Evolutionary conservation across 495 filamentous ascomycete genomes (phyloP).

Genomic region (Xylaria longipes): DNA sequence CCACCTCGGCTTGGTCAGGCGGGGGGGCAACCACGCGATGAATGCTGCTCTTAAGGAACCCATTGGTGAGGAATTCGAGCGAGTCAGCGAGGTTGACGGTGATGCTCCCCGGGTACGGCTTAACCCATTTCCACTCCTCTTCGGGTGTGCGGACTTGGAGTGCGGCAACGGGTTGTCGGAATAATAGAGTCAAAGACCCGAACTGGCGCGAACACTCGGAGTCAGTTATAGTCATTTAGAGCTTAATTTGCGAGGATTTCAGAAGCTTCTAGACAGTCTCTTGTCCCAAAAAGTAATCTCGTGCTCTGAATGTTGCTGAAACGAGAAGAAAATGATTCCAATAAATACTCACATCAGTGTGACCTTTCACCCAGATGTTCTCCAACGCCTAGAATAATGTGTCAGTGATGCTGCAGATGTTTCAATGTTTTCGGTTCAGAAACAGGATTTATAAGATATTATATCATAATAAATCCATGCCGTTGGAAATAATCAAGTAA

Average conservation of each 20-base stretch:
- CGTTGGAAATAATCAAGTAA: not conserved
- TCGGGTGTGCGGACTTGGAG: constrained; percentile 58
- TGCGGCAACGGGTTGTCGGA: constrained; percentile 59
- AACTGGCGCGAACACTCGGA: constrained; percentile 41
- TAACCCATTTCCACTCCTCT: constrained; percentile 58
- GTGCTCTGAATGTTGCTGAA: not conserved
- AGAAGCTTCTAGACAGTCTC: not conserved
- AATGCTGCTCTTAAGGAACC: constrained; percentile 59
- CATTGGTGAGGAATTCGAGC: constrained; percentile 55
- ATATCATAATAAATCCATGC: not conserved
- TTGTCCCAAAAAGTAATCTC: not conserved
- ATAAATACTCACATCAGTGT: constrained; percentile 49
- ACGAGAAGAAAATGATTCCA: not conserved
- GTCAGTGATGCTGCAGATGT: not conserved
- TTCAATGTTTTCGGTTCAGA: not conserved
- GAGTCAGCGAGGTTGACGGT: constrained; percentile 62
- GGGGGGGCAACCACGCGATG: constrained; percentile 61
- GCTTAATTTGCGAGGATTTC: not conserved
- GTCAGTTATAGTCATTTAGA: not conserved
- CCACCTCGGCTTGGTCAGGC: constrained; percentile 56
- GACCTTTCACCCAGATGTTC: constrained; percentile 50
- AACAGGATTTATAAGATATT: not conserved
- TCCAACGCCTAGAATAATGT: constrained; percentile 23
- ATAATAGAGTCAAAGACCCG: constrained; percentile 61
- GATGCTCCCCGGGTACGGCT: constrained; percentile 59